These are phyloP conservation scores for Leccinum solheimii DNA, from an alignment of 1,284 basidiomycete species.

Conservation along the genomic window DNA sequence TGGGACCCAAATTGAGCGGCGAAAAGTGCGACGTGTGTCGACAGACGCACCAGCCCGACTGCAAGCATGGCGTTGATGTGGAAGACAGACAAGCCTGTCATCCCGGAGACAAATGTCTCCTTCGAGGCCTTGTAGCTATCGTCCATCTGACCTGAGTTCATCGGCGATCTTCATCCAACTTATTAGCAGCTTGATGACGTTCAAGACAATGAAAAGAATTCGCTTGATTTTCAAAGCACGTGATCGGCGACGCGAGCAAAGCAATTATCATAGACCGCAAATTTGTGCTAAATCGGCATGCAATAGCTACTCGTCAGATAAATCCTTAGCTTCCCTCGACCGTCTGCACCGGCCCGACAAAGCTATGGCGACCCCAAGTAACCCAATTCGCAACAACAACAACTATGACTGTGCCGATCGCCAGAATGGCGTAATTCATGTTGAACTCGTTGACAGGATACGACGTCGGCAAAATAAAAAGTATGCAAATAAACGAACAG, in stretches of 20 bases:
- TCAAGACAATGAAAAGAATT: neutral
- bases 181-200: neutral
- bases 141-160: constrained; percentile 17
- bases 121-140: constrained; percentile 76
- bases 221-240: neutral
- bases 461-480: constrained; percentile 62
- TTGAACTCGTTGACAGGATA: constrained; percentile 56
- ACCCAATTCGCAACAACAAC: constrained; percentile 29
- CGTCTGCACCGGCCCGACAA: constrained; percentile 38
- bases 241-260: neutral
- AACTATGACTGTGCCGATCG: constrained; percentile 48
- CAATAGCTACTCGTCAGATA: neutral
- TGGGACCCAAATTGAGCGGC: constrained; percentile 20
- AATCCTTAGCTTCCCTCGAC: neutral
- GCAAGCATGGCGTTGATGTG: constrained; percentile 76
- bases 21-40: constrained; percentile 1
- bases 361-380: constrained; percentile 36
- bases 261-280: no score
- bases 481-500: constrained; percentile 52
- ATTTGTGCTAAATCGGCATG: neutral
- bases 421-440: constrained; percentile 66
- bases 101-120: constrained; percentile 84
- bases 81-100: constrained; percentile 72
- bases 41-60: constrained; percentile 66
- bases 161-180: neutral